These are phyloP conservation scores for Alternaria viburni DNA, from an alignment of 2,329 filamentous ascomycete genomes.

Conservation along the genomic window DNA sequence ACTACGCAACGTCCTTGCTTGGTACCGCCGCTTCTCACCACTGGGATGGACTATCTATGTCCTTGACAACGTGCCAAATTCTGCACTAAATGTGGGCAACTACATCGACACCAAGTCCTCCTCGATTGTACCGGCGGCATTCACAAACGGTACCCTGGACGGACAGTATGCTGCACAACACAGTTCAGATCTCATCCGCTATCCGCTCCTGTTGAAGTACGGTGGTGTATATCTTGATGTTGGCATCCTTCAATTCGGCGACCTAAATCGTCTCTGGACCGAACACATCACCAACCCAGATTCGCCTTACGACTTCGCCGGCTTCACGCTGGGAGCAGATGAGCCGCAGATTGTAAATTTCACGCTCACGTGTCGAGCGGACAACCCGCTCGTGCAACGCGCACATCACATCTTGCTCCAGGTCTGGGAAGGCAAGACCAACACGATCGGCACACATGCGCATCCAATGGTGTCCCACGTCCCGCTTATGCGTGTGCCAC, in stretches of 20 bases:
- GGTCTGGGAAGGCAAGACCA: constrained; percentile 55
- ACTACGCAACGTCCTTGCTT: constrained; percentile 60
- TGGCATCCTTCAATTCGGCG: constrained; percentile 63
- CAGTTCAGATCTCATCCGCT: constrained; percentile 64
- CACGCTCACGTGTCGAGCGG: constrained; percentile 26
- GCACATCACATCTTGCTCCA: constrained; percentile 59
- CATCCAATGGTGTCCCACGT: constrained; percentile 60
- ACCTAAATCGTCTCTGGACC: constrained; percentile 62
- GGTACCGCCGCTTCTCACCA: constrained; percentile 60
- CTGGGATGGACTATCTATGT: constrained; percentile 62
- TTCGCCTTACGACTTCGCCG: constrained; percentile 52
- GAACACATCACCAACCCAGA: constrained; percentile 55
- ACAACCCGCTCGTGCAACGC: constrained; percentile 58
- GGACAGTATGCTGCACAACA: constrained; percentile 62
- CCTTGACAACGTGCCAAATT: constrained; percentile 54
- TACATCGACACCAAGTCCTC: constrained; percentile 57
- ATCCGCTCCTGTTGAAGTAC: constrained; percentile 62
- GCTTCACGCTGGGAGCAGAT: constrained; percentile 34
- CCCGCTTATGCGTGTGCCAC: constrained; percentile 54
- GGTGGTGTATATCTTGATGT: constrained; percentile 66
- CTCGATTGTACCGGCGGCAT: constrained; percentile 57
- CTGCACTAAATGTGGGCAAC: constrained; percentile 56
- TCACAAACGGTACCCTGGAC: constrained; percentile 56
- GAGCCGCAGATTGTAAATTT: constrained; percentile 31
- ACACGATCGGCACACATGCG: constrained; percentile 52